Percentiles rank a stretch among this genome's conserved stretches.
Evolutionary conservation across 225 moss, liverwort and hornwort species (phyloP).

Genomic region (Sphagnum contortum): DNA sequence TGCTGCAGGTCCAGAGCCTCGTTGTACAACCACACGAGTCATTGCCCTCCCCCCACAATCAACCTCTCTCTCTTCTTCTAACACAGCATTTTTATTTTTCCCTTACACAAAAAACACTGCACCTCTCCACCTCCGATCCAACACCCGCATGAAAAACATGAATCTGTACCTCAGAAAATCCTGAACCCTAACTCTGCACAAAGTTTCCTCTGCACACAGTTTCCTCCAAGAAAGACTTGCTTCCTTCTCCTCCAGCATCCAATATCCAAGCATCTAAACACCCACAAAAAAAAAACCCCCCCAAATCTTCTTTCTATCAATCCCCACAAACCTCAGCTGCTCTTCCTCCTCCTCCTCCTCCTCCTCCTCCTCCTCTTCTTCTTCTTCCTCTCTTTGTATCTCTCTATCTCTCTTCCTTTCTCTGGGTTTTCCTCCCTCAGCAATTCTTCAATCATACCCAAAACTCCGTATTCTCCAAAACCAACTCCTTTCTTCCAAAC

Average conservation of each 20-base stretch:
- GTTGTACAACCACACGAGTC: constrained; percentile 48
- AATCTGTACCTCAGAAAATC: constrained; percentile 3
- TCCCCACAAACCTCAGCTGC: not conserved
- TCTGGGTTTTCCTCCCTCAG: too few species aligned
- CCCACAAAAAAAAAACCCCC: not conserved
- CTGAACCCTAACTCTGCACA: constrained; percentile 14
- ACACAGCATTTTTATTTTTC: not conserved
- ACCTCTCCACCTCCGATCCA: constrained; percentile 8
- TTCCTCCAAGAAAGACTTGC: constrained; percentile 1
- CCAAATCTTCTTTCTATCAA: not conserved
- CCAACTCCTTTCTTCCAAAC: too few species aligned
- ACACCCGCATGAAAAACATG: constrained; percentile 6
- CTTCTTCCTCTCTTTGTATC: too few species aligned
- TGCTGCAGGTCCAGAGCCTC: constrained; percentile 24
- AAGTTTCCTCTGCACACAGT: constrained; percentile 1
- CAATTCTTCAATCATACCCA: not conserved
- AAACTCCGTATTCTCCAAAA: not conserved
- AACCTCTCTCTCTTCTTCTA: constrained; percentile 7
- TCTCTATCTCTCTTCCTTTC: too few species aligned
- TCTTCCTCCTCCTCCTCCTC: too few species aligned
- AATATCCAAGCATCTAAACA: constrained; percentile 4
- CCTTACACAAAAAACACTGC: constrained; percentile 6
- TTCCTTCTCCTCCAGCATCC: constrained; percentile 5
- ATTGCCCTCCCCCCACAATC: constrained; percentile 12
- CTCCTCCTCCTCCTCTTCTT: too few species aligned